Evolutionary conservation across 2,329 filamentous ascomycete species (phyloP), one percentile per base, ranked within the genome.

Genomic region (Teratosphaeria viscida): DNA sequence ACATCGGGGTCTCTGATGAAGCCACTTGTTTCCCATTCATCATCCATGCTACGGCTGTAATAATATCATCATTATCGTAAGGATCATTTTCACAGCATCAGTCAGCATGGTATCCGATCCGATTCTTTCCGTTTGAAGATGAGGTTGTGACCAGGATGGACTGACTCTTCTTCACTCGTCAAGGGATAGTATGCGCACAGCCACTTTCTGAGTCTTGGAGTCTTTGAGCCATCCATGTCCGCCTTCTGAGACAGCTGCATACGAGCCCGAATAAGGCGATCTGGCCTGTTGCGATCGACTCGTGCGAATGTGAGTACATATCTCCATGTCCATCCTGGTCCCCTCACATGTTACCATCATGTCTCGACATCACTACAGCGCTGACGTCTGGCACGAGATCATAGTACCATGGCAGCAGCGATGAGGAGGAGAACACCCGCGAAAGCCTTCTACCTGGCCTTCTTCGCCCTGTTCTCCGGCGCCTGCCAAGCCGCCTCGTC

Each of bases 361-460:
- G 23, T 32, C 7, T 5, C 16, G 39, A n/a, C 6, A 16, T 14
- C 10, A 2, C 14, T 37, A 54, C 43, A 57, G 58, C 63, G 59
- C 63, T 64, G 60, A 62, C 61, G 52, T 62, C 56, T 55, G 52
- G 39, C 37, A 23, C 19, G 53, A 34, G 26, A 52, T 34, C 43
- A 49, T 23, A 47, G 19, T 23, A 23, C 12, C 3, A 39, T 39
- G 6, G 37, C 43, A 49, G 29, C 58, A 27, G 52, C 37, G 57
- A 63, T 47, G 37, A 71, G 68, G 68, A 63, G 64, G 57, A 65
- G 60, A 54, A 49, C 65, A 8, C 60, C 62, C 43, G 60, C 59
- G 34, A 57, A 57, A 12, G 62, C 67, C 47, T 85, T 86, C 73
- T 86, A 82, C 71, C 76, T 86, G 59, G 84, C 83, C 59, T 76